Percentiles rank a stretch among this genome's conserved stretches.
Evolutionary conservation across 305 asterid genomes (phyloP).

Genomic region (Withania somnifera): DNA sequence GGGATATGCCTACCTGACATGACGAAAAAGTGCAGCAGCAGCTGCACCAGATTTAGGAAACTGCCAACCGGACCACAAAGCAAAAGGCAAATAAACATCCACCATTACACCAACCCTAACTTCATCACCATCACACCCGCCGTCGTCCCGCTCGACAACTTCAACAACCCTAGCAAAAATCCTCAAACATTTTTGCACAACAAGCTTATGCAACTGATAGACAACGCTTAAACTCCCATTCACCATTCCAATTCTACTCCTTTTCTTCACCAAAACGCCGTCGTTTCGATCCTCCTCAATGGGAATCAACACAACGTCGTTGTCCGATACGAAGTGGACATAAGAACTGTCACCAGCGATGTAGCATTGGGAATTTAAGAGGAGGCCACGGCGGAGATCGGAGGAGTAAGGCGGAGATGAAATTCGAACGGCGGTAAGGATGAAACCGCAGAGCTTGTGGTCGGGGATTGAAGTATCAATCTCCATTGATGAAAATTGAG

Average conservation of each 20-base stretch:
- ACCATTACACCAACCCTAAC: conserved; percentile 58
- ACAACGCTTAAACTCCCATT: conserved; percentile 73
- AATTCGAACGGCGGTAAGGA: conserved; percentile 33
- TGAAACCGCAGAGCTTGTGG: conserved; percentile 71
- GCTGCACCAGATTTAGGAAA: conserved; percentile 49
- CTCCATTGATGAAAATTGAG: background rate
- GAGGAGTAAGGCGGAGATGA: conserved; percentile 8
- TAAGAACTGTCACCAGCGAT: conserved; percentile 27
- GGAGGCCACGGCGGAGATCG: conserved; percentile 14
- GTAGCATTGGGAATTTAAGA: conserved; percentile 38
- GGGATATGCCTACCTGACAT: conserved; percentile 42
- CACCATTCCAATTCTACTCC: conserved; percentile 65
- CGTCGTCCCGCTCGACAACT: conserved; percentile 14
- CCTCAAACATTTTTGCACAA: conserved; percentile 44
- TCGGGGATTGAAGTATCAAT: conserved; percentile 9
- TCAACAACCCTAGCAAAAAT: conserved; percentile 43
- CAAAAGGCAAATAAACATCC: conserved; percentile 73
- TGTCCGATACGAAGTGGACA: conserved; percentile 25
- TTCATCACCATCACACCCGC: conserved; percentile 15
- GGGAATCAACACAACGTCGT: conserved; percentile 37
- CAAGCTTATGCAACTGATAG: conserved; percentile 53
- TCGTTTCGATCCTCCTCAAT: conserved; percentile 13
- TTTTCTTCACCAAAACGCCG: conserved; percentile 23
- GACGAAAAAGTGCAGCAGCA: conserved; percentile 79
- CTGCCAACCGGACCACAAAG: conserved; percentile 82